Evolutionary conservation across 306 rosid genomes (phyloP).

Genomic region (Datisca glomerata): DNA sequence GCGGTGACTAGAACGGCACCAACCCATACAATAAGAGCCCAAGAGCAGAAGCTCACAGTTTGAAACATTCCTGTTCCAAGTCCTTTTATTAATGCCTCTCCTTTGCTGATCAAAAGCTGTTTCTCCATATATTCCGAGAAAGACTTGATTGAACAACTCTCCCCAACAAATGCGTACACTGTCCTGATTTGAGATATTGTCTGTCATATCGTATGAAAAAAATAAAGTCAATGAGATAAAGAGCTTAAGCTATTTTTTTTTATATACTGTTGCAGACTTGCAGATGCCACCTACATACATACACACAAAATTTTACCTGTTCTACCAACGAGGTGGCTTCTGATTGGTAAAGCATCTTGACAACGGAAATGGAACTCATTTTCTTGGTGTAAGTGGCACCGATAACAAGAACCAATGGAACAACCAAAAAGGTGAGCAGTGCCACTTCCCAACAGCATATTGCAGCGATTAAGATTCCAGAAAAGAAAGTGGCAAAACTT

Average conservation of each 20-base stretch:
- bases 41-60: slow-evolving; percentile 59
- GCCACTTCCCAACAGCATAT: slow-evolving; percentile 70
- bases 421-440: slow-evolving; percentile 50
- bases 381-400: slow-evolving; percentile 76
- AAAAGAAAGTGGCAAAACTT: slow-evolving; percentile 50
- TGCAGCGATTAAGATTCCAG: slow-evolving; percentile 60
- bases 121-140: slow-evolving; percentile 47
- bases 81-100: slow-evolving; percentile 75
- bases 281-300: no score
- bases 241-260: no score
- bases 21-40: slow-evolving; percentile 79
- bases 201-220: slow-evolving; percentile 24
- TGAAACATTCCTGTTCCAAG: slow-evolving; percentile 84
- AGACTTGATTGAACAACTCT: slow-evolving; percentile 37
- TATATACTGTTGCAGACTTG: background rate
- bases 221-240: background rate
- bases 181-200: slow-evolving; percentile 74
- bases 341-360: slow-evolving; percentile 52
- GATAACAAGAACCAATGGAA: slow-evolving; percentile 58
- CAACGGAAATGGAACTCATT: slow-evolving; percentile 48
- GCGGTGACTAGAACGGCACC: slow-evolving; percentile 71
- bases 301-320: slow-evolving; percentile 32
- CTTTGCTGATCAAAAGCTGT: slow-evolving; percentile 42
- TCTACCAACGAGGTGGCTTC: slow-evolving; percentile 68
- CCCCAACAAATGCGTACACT: slow-evolving; percentile 86